Evolutionary conservation across 2,329 filamentous ascomycete genomes (phyloP).

Genomic region (Emericellopsis cladophorae): DNA sequence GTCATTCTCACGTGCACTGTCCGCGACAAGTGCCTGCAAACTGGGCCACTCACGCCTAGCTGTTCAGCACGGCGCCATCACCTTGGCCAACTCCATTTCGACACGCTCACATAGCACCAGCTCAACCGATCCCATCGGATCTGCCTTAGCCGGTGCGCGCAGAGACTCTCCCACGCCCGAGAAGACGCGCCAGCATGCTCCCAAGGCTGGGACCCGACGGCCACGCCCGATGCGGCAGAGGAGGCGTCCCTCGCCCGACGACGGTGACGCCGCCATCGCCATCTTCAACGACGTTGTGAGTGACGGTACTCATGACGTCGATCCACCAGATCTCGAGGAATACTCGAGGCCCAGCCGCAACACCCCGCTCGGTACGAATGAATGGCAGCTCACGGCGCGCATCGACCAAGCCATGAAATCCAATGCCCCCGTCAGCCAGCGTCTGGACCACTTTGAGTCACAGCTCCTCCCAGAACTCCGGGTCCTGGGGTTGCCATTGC

Average conservation of each 20-base stretch:
- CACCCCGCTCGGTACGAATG: too few species aligned
- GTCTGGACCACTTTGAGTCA: constrained; percentile 11
- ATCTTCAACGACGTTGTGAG: constrained; percentile 23
- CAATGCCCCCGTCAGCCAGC: constrained; percentile 4
- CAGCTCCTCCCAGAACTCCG: constrained; percentile 17
- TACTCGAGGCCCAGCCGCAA: constrained; percentile 7
- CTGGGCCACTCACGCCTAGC: background rate
- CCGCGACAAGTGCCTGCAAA: background rate
- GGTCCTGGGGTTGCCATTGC: constrained; percentile 11
- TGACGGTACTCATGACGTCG: background rate
- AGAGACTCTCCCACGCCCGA: too few species aligned
- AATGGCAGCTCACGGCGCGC: constrained; percentile 15
- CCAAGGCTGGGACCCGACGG: background rate
- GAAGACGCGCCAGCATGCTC: too few species aligned
- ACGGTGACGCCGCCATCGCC: constrained; percentile 10
- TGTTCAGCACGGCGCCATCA: background rate
- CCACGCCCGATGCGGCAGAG: background rate
- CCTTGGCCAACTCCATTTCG: background rate
- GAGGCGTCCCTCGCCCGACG: background rate
- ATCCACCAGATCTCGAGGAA: background rate
- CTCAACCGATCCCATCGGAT: background rate
- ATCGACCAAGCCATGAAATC: constrained; percentile 8
- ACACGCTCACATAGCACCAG: background rate
- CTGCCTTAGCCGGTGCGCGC: too few species aligned
- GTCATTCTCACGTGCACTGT: constrained; percentile 2